Evolutionary conservation across 192 early-diverging fungal species (phyloP).

Genomic region (Backusella macrospora): DNA sequence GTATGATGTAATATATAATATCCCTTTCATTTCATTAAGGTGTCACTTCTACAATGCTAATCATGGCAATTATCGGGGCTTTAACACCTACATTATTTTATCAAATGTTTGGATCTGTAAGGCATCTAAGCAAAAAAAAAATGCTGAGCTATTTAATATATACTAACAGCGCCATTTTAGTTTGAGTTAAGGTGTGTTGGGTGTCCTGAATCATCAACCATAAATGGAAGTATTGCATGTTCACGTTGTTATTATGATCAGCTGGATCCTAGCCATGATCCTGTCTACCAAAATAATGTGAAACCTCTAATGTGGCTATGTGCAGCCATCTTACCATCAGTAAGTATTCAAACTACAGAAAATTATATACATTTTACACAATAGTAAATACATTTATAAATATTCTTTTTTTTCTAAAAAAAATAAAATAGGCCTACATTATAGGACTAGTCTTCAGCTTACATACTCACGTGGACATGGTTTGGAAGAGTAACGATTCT

Average conservation of each 20-base stretch:
- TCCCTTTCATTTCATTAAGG: slow-evolving; percentile 30
- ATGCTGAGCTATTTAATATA: not conserved
- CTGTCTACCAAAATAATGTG: slow-evolving; percentile 78
- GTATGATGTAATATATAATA: not conserved
- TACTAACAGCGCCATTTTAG: slow-evolving; percentile 22
- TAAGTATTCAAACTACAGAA: slow-evolving; percentile 21
- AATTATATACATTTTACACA: not conserved
- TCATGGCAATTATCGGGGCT: slow-evolving; percentile 90
- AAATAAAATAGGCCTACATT: slow-evolving; percentile 67
- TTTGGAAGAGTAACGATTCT: slow-evolving; percentile 58
- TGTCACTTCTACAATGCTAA: slow-evolving; percentile 94
- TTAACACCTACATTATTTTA: slow-evolving; percentile 96
- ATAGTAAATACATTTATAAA: not conserved
- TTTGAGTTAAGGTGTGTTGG: slow-evolving; percentile 59
- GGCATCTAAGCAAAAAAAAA: slow-evolving; percentile 8
- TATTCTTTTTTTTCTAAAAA: slow-evolving; percentile 6
- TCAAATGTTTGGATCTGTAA: slow-evolving; percentile 79
- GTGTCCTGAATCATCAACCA: slow-evolving; percentile 42
- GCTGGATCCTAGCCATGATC: slow-evolving; percentile 71
- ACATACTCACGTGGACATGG: slow-evolving; percentile 83
- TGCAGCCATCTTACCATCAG: slow-evolving; percentile 70
- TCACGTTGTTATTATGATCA: slow-evolving; percentile 67
- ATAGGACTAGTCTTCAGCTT: slow-evolving; percentile 94
- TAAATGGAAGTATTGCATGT: slow-evolving; percentile 45
- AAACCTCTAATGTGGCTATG: slow-evolving; percentile 88